Percentiles rank a stretch among this genome's conserved stretches.
Conservation (phyloP, 148 eudicot species). For the Rhododendron vialii region DNA sequence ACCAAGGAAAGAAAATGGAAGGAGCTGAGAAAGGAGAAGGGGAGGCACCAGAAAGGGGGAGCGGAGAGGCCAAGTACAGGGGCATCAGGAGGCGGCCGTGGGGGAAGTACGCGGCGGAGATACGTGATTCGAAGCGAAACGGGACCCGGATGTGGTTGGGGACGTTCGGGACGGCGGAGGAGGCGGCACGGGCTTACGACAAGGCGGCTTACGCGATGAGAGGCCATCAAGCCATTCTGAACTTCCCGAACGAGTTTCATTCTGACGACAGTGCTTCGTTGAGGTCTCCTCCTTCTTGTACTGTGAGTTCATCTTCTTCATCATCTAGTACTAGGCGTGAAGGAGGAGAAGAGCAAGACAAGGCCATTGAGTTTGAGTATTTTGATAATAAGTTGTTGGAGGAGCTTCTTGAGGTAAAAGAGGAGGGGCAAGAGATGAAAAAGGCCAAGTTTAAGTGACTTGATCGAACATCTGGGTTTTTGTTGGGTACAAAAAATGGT, state of each 20-base stretch:
- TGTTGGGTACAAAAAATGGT: background rate
- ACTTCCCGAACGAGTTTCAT: constrained; percentile 10
- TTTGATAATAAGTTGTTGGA: constrained; percentile 31
- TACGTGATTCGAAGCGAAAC: background rate
- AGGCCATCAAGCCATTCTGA: constrained; percentile 13
- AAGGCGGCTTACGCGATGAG: constrained; percentile 9
- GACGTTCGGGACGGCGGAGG: constrained; percentile 10
- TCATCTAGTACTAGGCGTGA: background rate
- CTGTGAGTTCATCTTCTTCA: background rate
- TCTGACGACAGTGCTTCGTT: background rate
- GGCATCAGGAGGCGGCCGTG: constrained; percentile 7
- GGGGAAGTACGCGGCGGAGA: constrained; percentile 16
- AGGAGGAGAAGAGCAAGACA: background rate
- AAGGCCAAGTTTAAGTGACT: background rate
- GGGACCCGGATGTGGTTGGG: constrained; percentile 14
- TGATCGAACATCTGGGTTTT: background rate
- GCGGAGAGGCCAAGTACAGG: background rate
- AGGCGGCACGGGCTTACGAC: constrained; percentile 18
- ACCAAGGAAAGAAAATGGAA: background rate
- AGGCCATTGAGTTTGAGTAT: constrained; percentile 24
- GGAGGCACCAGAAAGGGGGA: background rate
- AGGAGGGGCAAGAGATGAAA: background rate
- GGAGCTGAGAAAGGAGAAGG: background rate
- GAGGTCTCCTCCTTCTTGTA: no score
- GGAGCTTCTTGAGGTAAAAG: constrained; percentile 14